These are phyloP conservation scores for Besnoitia besnoiti DNA, from an alignment of 169 alveolate species.

Conservation along the genomic window DNA sequence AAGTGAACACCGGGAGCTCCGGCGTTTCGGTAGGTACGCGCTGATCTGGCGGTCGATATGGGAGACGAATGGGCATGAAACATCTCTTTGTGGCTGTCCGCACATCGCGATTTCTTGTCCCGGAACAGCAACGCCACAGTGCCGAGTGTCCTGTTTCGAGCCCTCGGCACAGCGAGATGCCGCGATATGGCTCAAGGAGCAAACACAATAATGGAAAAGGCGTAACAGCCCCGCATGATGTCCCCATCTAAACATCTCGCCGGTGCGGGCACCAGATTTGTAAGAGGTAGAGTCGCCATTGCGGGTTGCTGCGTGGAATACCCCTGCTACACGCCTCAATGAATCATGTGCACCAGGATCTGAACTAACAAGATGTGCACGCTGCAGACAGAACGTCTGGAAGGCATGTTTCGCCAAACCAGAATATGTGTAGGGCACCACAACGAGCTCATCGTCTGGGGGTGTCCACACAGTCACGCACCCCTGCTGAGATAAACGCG, in stretches of 20 bases:
- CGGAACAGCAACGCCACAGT: not conserved
- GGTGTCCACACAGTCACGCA: not conserved
- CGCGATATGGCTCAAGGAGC: not conserved
- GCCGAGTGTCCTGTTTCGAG: not conserved
- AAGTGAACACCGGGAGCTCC: not conserved
- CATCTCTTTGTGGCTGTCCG: too few relatives aligned
- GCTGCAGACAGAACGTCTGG: not conserved
- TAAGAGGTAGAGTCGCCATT: too few relatives aligned
- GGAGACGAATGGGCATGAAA: not conserved
- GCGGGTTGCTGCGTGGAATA: too few relatives aligned
- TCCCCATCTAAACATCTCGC: too few relatives aligned
- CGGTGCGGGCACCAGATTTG: too few relatives aligned
- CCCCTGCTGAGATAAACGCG: not conserved
- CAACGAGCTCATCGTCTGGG: not conserved
- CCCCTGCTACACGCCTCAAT: too few relatives aligned
- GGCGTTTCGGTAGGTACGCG: not conserved
- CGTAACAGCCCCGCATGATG: too few relatives aligned
- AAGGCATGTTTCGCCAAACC: not conserved
- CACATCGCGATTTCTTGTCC: too few relatives aligned
- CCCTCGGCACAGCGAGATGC: not conserved
- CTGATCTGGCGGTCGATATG: not conserved
- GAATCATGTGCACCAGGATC: too few relatives aligned
- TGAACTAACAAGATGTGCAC: not conserved
- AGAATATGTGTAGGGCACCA: not conserved
- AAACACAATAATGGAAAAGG: not conserved